phyloP scores from a whole-genome alignment of 805 yeast genomes.

The Candida ponderosae region DNA sequence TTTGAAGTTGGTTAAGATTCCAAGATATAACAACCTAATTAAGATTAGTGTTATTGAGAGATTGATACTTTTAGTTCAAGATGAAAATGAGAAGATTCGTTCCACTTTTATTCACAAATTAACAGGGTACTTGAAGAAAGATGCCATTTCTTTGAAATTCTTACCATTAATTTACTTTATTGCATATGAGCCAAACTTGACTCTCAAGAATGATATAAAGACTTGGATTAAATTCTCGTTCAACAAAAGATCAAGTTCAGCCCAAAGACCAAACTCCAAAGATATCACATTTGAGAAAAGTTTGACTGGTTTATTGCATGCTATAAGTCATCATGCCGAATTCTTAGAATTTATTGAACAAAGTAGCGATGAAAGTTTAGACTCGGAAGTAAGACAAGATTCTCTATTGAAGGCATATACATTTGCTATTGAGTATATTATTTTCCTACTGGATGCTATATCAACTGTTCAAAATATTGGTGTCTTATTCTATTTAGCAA shows the following conservation, averaged over 20 bases:
- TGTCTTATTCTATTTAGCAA: constrained; percentile 65
- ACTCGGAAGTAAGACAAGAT: constrained; percentile 5
- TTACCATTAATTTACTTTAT: constrained; percentile 61
- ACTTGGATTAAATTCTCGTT: constrained; percentile 70
- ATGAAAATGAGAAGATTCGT: constrained; percentile 54
- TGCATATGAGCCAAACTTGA: constrained; percentile 65
- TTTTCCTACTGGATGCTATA: constrained; percentile 51
- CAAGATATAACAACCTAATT: constrained; percentile 44
- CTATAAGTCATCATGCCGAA: constrained; percentile 70
- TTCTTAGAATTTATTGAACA: constrained; percentile 34
- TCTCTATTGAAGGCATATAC: constrained; percentile 34
- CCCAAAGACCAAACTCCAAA: constrained; percentile 22
- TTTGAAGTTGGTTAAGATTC: constrained; percentile 53
- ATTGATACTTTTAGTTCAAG: constrained; percentile 56
- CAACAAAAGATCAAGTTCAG: constrained; percentile 16
- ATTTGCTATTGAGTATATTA: constrained; percentile 52
- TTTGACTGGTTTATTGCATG: constrained; percentile 59
- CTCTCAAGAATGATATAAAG: constrained; percentile 39
- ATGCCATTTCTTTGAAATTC: constrained; percentile 54
- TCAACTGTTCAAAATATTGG: constrained; percentile 64
- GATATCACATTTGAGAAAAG: constrained; percentile 56
- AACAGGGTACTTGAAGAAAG: constrained; percentile 42
- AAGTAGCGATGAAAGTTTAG: constrained; percentile 14
- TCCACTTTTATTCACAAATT: constrained; percentile 38
- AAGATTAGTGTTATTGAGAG: constrained; percentile 43